A percentile compares a stretch with the other conserved stretches of the same genome.
Evolutionary conservation across 2,329 filamentous ascomycete genomes (phyloP).

Genomic region (Pseudogymnoascus pannorum): DNA sequence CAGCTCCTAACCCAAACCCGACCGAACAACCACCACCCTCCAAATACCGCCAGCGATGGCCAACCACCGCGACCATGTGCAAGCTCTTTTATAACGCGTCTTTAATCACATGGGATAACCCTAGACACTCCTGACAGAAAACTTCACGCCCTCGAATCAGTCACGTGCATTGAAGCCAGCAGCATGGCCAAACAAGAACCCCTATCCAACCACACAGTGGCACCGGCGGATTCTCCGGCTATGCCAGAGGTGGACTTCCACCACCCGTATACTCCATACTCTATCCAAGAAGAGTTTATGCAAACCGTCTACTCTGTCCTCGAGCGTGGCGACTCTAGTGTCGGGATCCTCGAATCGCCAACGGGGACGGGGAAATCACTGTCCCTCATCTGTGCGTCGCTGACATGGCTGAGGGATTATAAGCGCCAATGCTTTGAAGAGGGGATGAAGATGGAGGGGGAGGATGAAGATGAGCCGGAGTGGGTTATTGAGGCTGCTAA

Average conservation of each 20-base stretch:
- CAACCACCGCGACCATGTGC: background rate
- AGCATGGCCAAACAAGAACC: background rate
- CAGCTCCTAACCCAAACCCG: background rate
- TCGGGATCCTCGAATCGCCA: constrained; percentile 67
- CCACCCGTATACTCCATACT: constrained; percentile 64
- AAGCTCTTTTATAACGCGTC: background rate
- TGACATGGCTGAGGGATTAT: constrained; percentile 65
- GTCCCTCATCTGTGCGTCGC: constrained; percentile 62
- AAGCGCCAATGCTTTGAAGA: constrained; percentile 40
- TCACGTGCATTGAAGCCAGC: background rate
- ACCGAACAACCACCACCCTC: background rate
- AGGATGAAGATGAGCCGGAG: constrained; percentile 54
- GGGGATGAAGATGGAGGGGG: constrained; percentile 16
- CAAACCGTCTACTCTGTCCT: constrained; percentile 59
- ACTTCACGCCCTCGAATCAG: background rate
- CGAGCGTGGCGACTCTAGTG: constrained; percentile 42
- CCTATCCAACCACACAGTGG: background rate
- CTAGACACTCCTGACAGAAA: background rate
- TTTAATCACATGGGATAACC: background rate
- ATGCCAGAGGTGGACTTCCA: constrained; percentile 44
- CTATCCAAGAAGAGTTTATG: constrained; percentile 67
- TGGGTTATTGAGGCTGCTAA: constrained; percentile 61
- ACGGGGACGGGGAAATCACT: constrained; percentile 67
- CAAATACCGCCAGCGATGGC: too few relatives aligned
- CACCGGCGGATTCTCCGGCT: background rate